Conservation (phyloP, 2,329 filamentous ascomycete genomes). For the Immersiporthe knoxdaviesiana region DNA sequence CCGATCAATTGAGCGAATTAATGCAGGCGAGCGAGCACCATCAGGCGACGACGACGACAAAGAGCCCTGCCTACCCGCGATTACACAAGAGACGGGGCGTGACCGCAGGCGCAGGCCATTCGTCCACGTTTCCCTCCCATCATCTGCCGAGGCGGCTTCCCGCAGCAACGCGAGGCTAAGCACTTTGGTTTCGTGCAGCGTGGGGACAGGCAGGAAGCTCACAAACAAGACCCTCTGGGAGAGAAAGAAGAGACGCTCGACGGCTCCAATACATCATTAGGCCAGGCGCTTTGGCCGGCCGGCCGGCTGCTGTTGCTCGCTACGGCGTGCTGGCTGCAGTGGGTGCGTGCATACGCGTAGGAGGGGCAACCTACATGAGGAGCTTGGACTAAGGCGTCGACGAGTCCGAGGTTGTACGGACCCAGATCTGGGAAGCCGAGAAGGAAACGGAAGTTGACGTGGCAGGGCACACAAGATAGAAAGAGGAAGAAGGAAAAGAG, state of each 20-base stretch:
- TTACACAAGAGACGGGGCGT: conserved; percentile 28
- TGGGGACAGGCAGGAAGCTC: conserved; percentile 4
- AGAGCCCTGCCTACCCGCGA: conserved; percentile 15
- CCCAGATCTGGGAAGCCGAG: neutral
- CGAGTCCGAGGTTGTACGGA: neutral
- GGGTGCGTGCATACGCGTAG: conserved; percentile 12
- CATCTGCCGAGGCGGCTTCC: conserved; percentile 26
- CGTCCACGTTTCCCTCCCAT: neutral
- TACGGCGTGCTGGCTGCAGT: neutral
- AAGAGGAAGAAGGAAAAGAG: neutral
- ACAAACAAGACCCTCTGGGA: neutral
- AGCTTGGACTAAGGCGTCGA: neutral
- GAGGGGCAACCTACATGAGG: conserved; percentile 19
- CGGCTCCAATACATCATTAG: neutral
- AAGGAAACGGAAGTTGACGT: no score
- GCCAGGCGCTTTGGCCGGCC: neutral
- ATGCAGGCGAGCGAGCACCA: conserved; percentile 7
- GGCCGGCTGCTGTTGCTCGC: neutral
- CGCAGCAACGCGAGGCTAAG: conserved; percentile 18
- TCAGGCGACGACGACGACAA: conserved; percentile 4
- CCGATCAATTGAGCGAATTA: neutral
- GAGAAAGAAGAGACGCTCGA: neutral
- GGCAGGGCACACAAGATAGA: neutral
- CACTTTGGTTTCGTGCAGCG: conserved; percentile 14
- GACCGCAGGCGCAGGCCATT: conserved; percentile 1